phyloP scores from a whole-genome alignment of 1,284 basidiomycete genomes.

The Cutaneotrichosporon cutaneum region DNA sequence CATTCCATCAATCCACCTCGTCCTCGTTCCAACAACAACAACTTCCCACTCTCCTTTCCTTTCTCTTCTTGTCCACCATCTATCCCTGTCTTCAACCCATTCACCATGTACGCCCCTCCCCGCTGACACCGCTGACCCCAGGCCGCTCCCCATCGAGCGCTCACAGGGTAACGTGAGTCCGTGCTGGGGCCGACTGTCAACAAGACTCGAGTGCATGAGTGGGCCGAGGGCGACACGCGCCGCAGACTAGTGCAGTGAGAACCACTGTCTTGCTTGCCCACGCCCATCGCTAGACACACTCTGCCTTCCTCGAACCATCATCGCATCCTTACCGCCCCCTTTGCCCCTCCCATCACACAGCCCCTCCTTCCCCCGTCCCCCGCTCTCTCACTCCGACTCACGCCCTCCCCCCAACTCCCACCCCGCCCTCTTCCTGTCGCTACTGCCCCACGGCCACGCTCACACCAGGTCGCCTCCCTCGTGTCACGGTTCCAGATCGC shows the following conservation, averaged over 20 bases:
- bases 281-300: background rate
- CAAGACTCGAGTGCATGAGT: background rate
- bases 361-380: background rate
- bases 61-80: background rate
- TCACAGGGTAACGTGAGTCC: constrained; percentile 27
- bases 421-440: too few relatives aligned
- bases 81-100: background rate
- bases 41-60: background rate
- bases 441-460: too few relatives aligned
- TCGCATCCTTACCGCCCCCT: too few relatives aligned
- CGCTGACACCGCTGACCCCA: constrained; percentile 8
- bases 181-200: background rate
- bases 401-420: background rate
- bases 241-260: too few relatives aligned
- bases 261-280: background rate
- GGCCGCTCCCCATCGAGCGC: constrained; percentile 30
- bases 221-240: background rate
- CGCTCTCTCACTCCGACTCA: background rate
- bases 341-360: too few relatives aligned
- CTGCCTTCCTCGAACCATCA: too few relatives aligned
- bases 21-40: background rate
- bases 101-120: background rate
- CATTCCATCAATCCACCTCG: background rate
- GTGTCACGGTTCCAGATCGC: constrained; percentile 30
- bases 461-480: constrained; percentile 30